Evolutionary conservation across 768 basidiomycete species (phyloP), one percentile per base, ranked within the genome.

Genomic region (Royoungia palumana): DNA sequence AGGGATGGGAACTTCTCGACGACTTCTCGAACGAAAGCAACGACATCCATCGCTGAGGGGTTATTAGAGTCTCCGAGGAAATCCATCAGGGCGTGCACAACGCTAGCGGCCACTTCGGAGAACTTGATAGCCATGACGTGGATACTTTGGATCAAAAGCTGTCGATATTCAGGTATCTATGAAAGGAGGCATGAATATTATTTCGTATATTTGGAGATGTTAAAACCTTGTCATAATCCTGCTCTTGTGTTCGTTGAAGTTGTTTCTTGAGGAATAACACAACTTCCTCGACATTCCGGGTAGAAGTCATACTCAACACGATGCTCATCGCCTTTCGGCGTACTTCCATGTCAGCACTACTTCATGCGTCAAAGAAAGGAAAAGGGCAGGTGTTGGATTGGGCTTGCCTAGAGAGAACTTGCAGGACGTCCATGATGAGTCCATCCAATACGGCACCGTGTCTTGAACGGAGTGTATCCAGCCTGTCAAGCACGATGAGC

Each of bases 261-360:
- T 98, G 94, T 69, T 98, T 99, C 79, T 98, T 98, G 61, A 99
- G 76, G 81, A 96, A 95, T 3, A 88, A 64, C 1, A 95, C 94
- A 2, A 98, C 92, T 43, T 98, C 96, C 63, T 98, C 96, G 13
- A 97, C 93, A 55, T 96, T 99, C 43, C 94, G 75, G 58, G 89
- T 89, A 14, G 90, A 87, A 0, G 93, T 89, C 88, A 98, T 91
- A 66, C 84, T 90, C 46, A 98, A 71, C 12, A 93, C 91, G 53
- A 97, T 90, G 48, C 73, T 77, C 51, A 95, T 83, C 6, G 94
- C 94, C 68, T 96, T 97, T 51, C 89, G 78, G 49, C 92, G 86
- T 24, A 98, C 96, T 71, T 97, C 96, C 76, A 98, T 92, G 61
- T 98, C 95, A 35, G 90, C 87, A 61, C 90, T 93, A 35, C 24